A percentile compares a stretch with the other conserved stretches of the same genome.
Conservation (phyloP, 441 rosid species). For the Lepidium campestre region DNA sequence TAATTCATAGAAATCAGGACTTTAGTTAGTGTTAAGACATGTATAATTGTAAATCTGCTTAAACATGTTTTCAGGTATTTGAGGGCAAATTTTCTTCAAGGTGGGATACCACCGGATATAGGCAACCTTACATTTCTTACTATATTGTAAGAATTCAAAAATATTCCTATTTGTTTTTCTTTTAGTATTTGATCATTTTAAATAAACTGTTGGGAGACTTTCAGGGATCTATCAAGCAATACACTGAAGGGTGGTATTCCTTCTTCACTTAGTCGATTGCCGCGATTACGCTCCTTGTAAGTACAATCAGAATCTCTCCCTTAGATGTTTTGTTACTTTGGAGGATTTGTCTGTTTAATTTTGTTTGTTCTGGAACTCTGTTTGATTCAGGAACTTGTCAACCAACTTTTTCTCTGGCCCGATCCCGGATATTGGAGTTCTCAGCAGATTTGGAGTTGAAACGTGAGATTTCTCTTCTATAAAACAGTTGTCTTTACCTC, state of each 20-base stretch:
- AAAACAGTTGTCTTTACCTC: neutral
- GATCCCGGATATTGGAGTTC: slow-evolving; percentile 83
- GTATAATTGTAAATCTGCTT: neutral
- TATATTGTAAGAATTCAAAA: slow-evolving; percentile 49
- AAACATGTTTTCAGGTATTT: slow-evolving; percentile 49
- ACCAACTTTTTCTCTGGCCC: slow-evolving; percentile 91
- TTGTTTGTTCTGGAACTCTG: slow-evolving; percentile 2
- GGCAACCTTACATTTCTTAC: slow-evolving; percentile 79
- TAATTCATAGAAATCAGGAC: neutral
- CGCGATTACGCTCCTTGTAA: slow-evolving; percentile 64
- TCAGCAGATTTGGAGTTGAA: slow-evolving; percentile 60
- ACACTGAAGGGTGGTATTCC: slow-evolving; percentile 81
- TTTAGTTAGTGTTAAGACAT: neutral
- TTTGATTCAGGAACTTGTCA: slow-evolving; percentile 62
- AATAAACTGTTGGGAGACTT: slow-evolving; percentile 2
- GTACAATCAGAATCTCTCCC: slow-evolving; percentile 18
- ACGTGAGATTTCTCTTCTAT: slow-evolving; percentile 51
- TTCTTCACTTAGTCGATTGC: slow-evolving; percentile 63
- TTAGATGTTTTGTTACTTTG: neutral
- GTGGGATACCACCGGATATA: slow-evolving; percentile 73
- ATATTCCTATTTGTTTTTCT: neutral
- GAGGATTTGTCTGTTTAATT: neutral
- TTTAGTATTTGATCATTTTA: neutral
- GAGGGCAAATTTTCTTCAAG: slow-evolving; percentile 88
- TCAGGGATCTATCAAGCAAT: slow-evolving; percentile 93